A percentile compares a stretch with the other conserved stretches of the same genome.
Conservation (phyloP, 2,329 filamentous ascomycete genomes). For the Sphaceloma murrayae region DNA sequence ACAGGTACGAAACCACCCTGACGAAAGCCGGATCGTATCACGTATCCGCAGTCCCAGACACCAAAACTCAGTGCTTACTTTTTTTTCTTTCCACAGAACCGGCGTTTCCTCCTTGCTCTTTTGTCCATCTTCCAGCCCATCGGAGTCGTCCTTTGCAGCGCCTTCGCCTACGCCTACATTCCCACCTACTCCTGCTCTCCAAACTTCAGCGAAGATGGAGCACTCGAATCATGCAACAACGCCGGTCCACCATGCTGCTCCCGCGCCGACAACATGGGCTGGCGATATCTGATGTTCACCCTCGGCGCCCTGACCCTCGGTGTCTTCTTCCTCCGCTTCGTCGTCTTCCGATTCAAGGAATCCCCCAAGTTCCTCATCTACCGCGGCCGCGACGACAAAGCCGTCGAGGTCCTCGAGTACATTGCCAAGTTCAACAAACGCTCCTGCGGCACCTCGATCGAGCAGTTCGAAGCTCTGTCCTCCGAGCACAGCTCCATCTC, state of each 20-base stretch:
- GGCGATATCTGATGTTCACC: conserved; percentile 37
- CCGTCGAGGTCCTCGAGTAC: conserved; percentile 38
- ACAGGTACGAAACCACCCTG: too few relatives aligned
- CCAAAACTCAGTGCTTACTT: too few relatives aligned
- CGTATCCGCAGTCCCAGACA: too few relatives aligned
- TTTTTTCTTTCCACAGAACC: conserved; percentile 36
- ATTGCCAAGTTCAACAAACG: conserved; percentile 37
- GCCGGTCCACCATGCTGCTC: conserved; percentile 31
- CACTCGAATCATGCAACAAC: conserved; percentile 38
- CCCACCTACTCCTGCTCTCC: conserved; percentile 43
- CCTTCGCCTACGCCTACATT: conserved; percentile 46
- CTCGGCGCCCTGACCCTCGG: conserved; percentile 34
- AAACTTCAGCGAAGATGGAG: conserved; percentile 37
- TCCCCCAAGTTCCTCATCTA: conserved; percentile 52
- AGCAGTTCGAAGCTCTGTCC: conserved; percentile 31
- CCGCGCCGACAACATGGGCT: conserved; percentile 36
- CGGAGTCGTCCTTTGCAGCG: conserved; percentile 43
- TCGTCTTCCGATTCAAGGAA: conserved; percentile 47
- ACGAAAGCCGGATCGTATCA: too few relatives aligned
- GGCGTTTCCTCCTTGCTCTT: conserved; percentile 43
- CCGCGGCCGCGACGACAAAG: conserved; percentile 43
- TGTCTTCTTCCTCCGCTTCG: conserved; percentile 45
- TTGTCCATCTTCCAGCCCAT: conserved; percentile 49
- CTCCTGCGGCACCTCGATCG: conserved; percentile 28
- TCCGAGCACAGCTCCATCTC: conserved; percentile 25